phyloP scores from a whole-genome alignment of 2,329 filamentous ascomycete species.

The Phaeosphaeriaceae sp. region DNA sequence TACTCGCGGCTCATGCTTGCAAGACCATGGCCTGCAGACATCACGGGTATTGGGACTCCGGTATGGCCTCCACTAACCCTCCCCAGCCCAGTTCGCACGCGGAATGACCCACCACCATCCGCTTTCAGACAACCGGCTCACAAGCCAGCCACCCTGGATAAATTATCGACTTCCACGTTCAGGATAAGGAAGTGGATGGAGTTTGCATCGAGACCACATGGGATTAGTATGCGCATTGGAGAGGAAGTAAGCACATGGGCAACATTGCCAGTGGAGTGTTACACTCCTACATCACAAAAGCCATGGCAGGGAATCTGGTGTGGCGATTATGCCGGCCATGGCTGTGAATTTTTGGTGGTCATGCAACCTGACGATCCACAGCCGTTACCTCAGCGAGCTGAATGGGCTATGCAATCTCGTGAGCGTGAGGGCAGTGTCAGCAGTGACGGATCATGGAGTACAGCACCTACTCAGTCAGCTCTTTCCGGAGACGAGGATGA shows the following conservation, averaged over 20 bases:
- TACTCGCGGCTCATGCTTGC: conserved; percentile 74
- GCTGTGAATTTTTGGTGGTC: conserved; percentile 85
- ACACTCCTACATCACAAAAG: conserved; percentile 79
- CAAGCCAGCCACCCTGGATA: conserved; percentile 58
- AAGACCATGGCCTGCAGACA: conserved; percentile 55
- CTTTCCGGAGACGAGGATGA: conserved; percentile 20
- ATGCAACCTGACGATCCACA: conserved; percentile 69
- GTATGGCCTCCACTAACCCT: conserved; percentile 80
- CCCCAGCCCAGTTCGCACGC: conserved; percentile 66
- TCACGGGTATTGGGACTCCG: conserved; percentile 43
- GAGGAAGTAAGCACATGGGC: conserved; percentile 68
- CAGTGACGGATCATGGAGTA: conserved; percentile 40
- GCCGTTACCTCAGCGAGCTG: conserved; percentile 48
- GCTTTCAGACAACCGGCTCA: conserved; percentile 54
- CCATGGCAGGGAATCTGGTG: conserved; percentile 92
- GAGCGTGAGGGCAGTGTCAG: conserved; percentile 38
- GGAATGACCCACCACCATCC: conserved; percentile 54
- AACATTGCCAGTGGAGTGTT: conserved; percentile 75
- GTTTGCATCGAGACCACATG: conserved; percentile 53
- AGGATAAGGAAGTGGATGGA: conserved; percentile 79
- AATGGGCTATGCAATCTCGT: conserved; percentile 32
- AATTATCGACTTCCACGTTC: conserved; percentile 75
- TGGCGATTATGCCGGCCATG: conserved; percentile 86
- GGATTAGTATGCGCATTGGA: conserved; percentile 51
- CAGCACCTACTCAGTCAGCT: conserved; percentile 31